A percentile compares a stretch with the other conserved stretches of the same genome.
Evolutionary conservation across 2,329 filamentous ascomycete species (phyloP).

Genomic region (Colletotrichum musae): DNA sequence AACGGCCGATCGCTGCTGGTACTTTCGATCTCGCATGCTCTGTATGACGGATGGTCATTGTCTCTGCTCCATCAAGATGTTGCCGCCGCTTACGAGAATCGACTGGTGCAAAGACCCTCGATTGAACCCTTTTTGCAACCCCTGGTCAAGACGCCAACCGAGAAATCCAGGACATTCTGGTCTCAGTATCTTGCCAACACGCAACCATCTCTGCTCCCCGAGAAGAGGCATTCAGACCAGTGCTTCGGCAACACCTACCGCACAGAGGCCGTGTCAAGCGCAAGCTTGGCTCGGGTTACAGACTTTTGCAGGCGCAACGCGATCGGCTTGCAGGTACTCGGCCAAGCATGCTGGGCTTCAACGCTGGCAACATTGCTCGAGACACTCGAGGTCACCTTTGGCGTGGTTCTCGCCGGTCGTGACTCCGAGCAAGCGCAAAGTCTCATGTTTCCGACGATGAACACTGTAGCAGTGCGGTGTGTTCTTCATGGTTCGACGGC

Average conservation of each 20-base stretch:
- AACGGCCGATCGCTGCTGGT: constrained; percentile 60
- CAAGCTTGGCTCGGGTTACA: constrained; percentile 48
- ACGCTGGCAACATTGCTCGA: constrained; percentile 74
- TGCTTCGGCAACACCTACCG: constrained; percentile 51
- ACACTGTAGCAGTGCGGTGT: constrained; percentile 83
- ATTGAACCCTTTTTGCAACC: constrained; percentile 69
- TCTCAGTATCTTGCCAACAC: constrained; percentile 72
- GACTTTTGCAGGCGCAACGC: constrained; percentile 75
- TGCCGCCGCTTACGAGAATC: constrained; percentile 71
- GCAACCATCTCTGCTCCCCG: constrained; percentile 52
- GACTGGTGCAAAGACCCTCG: constrained; percentile 57
- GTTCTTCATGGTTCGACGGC: constrained; percentile 77
- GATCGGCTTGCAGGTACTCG: constrained; percentile 82
- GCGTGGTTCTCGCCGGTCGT: constrained; percentile 87
- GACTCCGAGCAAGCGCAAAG: constrained; percentile 78
- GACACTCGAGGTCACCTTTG: constrained; percentile 84
- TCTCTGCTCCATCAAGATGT: constrained; percentile 81
- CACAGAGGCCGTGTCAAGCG: constrained; percentile 52
- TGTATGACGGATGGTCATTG: constrained; percentile 93
- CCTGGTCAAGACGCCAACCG: constrained; percentile 60
- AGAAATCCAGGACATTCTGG: constrained; percentile 74
- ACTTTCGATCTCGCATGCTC: constrained; percentile 85
- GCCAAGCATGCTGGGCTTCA: constrained; percentile 82
- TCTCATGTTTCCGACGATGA: constrained; percentile 91
- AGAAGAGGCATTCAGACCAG: constrained; percentile 47